Base-by-base conservation (phyloP, 2,329 filamentous ascomycete species). In the Pseudomassariella vexata region DNA sequence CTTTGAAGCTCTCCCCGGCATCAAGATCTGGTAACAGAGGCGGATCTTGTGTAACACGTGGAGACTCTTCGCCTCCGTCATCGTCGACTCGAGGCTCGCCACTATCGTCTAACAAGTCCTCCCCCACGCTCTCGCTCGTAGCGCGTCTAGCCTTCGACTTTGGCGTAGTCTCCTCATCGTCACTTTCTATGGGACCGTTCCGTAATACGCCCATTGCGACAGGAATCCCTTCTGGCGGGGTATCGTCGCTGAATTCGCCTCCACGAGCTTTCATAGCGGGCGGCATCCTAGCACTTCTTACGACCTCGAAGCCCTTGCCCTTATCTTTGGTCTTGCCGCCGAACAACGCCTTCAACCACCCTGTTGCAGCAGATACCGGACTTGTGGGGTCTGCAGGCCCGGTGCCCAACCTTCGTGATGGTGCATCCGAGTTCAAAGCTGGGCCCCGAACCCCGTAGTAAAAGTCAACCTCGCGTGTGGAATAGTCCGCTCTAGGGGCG, bases 231-330 rank as follows among this genome's bases (percentile, higher is more conserved):
- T 81, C 74, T 0, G 76, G 76, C 2, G 74, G 85, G 1, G 78
- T 73, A 31, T 85, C 83, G 36, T 82, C 68, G 24, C 74, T 77
- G 36, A 77, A 71, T 19, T 74, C 68, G 8, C 70, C 62, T 18
- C 60, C 70, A 50, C 57, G 66, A 44, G 64, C 62, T 41, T 70
- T 73, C 66, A 87, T 83, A 36, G 81, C 79, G 6, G 84, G 82
- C 3, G 88, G 88, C 65, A 92, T 88, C 34, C 89, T 76, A 6
- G 87, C 77, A 53, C 89, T 95, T 49, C 92, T 70, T 11, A 98
- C 90, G 5, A 98, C 92, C 56, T 96, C 92, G 46, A 98, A 98
- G 0, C 92, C 92, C 59, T 96, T 96, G 44, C 82, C 82, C 59
- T 94, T 94, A 44, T 95, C 90, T 53, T 95, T 95, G 6, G 80